phyloP scores from a whole-genome alignment of 169 alveolate genomes.

The Besnoitia besnoiti region DNA sequence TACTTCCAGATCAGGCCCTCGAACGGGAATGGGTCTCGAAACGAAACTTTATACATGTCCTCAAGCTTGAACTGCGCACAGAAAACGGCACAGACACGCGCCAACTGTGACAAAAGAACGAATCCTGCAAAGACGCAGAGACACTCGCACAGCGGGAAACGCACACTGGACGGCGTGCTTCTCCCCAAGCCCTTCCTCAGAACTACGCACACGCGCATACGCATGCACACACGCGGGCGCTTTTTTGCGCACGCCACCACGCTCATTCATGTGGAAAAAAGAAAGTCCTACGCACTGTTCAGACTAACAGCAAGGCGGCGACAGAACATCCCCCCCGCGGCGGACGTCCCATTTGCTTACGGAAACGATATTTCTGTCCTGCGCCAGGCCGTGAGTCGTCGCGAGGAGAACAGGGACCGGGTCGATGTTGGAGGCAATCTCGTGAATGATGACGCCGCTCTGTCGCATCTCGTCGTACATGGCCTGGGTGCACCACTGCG shows the following conservation, averaged over 20 bases:
- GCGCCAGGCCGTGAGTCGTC: neutral
- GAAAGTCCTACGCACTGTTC: too few relatives aligned
- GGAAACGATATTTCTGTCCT: neutral
- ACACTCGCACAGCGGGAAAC: too few relatives aligned
- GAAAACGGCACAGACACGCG: neutral
- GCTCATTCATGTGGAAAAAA: too few relatives aligned
- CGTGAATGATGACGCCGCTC: neutral
- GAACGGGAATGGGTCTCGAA: neutral
- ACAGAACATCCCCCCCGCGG: too few relatives aligned
- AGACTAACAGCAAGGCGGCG: too few relatives aligned
- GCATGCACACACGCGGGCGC: too few relatives aligned
- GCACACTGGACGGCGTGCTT: too few relatives aligned
- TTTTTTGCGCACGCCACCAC: too few relatives aligned
- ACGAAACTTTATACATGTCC: neutral
- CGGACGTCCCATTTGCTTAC: slow-evolving; percentile 6
- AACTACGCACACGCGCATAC: too few relatives aligned
- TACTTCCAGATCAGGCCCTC: neutral
- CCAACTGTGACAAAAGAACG: too few relatives aligned
- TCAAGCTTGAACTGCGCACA: neutral
- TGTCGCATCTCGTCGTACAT: slow-evolving; percentile 27
- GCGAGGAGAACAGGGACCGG: slow-evolving; percentile 11
- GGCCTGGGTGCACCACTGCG: neutral
- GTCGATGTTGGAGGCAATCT: neutral
- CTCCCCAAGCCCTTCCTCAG: too few relatives aligned
- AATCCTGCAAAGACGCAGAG: too few relatives aligned